A percentile compares a stretch with the other conserved stretches of the same genome.
phyloP scores from a whole-genome alignment of 2,329 filamentous ascomycete species.

The Penicillium sclerotigenum region DNA sequence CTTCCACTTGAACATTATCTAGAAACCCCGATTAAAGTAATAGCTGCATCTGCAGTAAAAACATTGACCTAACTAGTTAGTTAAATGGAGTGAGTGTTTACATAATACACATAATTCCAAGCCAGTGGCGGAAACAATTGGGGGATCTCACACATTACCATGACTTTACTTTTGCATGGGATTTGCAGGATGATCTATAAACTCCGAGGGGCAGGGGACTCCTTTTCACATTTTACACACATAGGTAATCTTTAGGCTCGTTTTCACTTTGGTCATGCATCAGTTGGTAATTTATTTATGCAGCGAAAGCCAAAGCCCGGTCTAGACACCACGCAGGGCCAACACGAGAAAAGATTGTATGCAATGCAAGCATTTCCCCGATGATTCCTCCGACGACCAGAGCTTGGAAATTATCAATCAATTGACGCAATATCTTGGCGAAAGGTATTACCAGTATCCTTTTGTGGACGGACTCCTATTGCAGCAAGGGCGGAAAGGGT shows the following conservation, averaged over 20 bases:
- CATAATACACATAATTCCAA: not conserved
- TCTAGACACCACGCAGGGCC: not conserved
- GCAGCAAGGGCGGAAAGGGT: not conserved
- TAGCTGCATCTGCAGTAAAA: not conserved
- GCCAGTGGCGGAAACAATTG: not conserved
- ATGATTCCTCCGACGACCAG: not conserved
- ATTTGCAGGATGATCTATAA: not conserved
- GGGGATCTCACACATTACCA: not conserved
- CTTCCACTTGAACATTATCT: too few species aligned
- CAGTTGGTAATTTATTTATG: not conserved
- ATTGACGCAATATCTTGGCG: conserved; percentile 3
- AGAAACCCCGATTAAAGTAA: not conserved
- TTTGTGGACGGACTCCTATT: not conserved
- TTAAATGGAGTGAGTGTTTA: not conserved
- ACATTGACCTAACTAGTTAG: not conserved
- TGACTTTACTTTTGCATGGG: not conserved
- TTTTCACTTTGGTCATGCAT: not conserved
- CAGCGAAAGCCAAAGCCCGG: not conserved
- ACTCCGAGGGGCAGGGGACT: not conserved
- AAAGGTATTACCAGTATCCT: not conserved
- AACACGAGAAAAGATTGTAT: not conserved
- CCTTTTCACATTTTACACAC: not conserved
- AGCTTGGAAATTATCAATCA: not conserved
- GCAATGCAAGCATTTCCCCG: not conserved
- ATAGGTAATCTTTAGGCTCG: not conserved